Percentiles rank a stretch among this genome's conserved stretches.
These are phyloP conservation scores for Claviceps sp. DNA, from an alignment of 2,329 filamentous ascomycete species.

Conservation along the genomic window DNA sequence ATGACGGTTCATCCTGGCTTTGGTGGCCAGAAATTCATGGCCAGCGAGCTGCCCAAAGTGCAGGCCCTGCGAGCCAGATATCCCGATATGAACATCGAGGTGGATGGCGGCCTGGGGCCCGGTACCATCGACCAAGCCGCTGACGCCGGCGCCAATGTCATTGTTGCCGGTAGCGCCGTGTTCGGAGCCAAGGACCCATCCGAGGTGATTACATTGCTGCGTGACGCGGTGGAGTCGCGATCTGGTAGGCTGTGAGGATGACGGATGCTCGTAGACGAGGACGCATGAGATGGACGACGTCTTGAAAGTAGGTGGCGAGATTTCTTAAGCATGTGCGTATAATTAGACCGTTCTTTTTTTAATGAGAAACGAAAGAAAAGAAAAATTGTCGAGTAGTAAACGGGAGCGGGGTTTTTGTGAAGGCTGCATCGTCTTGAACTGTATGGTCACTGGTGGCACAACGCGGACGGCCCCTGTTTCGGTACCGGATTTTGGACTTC, in stretches of 20 bases:
- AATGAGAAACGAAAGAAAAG: neutral
- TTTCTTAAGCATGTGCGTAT: no score
- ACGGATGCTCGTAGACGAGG: neutral
- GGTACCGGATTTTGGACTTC: no score
- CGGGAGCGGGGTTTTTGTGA: no score
- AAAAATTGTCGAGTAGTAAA: no score
- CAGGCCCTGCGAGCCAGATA: constrained; percentile 69
- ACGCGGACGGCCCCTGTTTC: no score
- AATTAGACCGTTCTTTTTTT: no score
- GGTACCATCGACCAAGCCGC: constrained; percentile 88
- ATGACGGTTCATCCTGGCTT: constrained; percentile 99
- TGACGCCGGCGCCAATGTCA: constrained; percentile 92
- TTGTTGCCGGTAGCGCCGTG: constrained; percentile 90
- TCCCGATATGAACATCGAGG: constrained; percentile 90
- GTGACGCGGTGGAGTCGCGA: constrained; percentile 60
- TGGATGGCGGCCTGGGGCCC: constrained; percentile 82
- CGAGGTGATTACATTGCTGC: constrained; percentile 72
- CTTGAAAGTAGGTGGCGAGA: no score
- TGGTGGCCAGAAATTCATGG: constrained; percentile 97
- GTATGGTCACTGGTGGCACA: no score
- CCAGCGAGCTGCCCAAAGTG: constrained; percentile 88
- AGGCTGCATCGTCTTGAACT: no score
- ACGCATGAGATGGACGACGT: neutral
- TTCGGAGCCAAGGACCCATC: constrained; percentile 83
- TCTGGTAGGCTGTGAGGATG: constrained; percentile 23